A percentile compares a stretch with the other conserved stretches of the same genome.
Evolutionary conservation across 2,329 filamentous ascomycete species (phyloP).

Genomic region (Geoglossum cookeanum): DNA sequence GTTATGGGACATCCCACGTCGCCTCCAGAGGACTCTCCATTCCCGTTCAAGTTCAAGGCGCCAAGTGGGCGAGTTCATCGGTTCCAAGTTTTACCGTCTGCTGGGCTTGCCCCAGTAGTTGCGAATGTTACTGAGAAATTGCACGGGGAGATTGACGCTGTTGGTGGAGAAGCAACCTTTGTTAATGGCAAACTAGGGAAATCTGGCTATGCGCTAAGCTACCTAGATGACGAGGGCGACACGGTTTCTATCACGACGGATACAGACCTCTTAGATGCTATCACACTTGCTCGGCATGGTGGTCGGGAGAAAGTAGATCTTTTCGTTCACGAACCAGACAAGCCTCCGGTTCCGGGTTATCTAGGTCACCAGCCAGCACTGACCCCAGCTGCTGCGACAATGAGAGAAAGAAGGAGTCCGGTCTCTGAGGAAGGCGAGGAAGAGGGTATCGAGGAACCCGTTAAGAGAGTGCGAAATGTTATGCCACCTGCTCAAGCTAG

Average conservation of each 20-base stretch:
- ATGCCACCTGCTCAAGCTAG: slow-evolving; percentile 26
- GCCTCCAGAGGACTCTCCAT: slow-evolving; percentile 48
- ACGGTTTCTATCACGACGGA: slow-evolving; percentile 94
- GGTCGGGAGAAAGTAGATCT: slow-evolving; percentile 86
- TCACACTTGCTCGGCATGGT: slow-evolving; percentile 59
- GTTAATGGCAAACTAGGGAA: slow-evolving; percentile 61
- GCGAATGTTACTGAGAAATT: slow-evolving; percentile 65
- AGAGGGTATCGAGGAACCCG: slow-evolving; percentile 24
- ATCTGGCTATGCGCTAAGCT: slow-evolving; percentile 78
- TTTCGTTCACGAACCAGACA: slow-evolving; percentile 84
- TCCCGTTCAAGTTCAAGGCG: slow-evolving; percentile 98
- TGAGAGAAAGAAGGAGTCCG: slow-evolving; percentile 28
- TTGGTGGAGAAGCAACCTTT: slow-evolving; percentile 62
- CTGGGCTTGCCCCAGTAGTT: slow-evolving; percentile 66
- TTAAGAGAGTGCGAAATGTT: slow-evolving; percentile 23
- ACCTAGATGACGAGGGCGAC: slow-evolving; percentile 91
- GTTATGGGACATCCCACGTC: slow-evolving; percentile 37
- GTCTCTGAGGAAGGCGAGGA: slow-evolving; percentile 35
- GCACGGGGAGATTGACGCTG: slow-evolving; percentile 58
- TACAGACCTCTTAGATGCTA: slow-evolving; percentile 77
- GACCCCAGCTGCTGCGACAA: slow-evolving; percentile 32
- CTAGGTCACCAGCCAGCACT: slow-evolving; percentile 38
- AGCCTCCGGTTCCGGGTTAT: slow-evolving; percentile 55
- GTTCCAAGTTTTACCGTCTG: slow-evolving; percentile 62
- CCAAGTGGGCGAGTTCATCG: slow-evolving; percentile 88